Conservation (phyloP, 139 green algal genomes). For the Astrephomene gubernaculifera region DNA sequence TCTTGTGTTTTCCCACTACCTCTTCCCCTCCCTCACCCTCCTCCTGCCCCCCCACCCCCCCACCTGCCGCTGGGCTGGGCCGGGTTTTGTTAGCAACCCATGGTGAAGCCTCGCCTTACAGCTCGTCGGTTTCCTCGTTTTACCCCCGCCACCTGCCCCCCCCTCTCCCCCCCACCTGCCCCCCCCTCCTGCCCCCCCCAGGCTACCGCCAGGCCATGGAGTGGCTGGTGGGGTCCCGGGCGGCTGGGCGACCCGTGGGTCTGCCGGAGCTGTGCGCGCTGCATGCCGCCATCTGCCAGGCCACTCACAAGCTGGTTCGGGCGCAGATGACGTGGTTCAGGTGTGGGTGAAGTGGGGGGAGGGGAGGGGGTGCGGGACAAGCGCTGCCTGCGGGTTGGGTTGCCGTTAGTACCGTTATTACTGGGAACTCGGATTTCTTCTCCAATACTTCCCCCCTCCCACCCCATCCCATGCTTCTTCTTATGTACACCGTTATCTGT, state of each 20-base stretch:
- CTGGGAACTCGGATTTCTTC: too few species aligned
- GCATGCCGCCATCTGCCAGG: conserved; percentile 64
- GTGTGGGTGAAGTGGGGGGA: conserved; percentile 23
- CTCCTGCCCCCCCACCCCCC: too few species aligned
- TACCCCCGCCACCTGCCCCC: too few species aligned
- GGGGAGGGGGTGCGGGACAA: background rate
- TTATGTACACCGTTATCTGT: background rate
- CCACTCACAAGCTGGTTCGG: conserved; percentile 79
- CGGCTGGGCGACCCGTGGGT: background rate
- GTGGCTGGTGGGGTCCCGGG: conserved; percentile 45
- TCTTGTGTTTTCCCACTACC: too few species aligned
- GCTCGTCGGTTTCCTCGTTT: too few species aligned
- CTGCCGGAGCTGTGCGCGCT: conserved; percentile 3
- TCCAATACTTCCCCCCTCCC: too few species aligned
- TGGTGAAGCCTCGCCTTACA: too few species aligned
- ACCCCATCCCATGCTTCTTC: background rate
- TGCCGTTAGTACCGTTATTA: background rate
- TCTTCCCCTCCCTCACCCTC: too few species aligned
- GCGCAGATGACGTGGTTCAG: conserved; percentile 88
- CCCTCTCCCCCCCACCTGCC: too few species aligned
- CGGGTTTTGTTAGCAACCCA: too few species aligned
- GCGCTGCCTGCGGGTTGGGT: too few species aligned
- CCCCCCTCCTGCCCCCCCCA: background rate
- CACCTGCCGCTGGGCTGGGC: too few species aligned
- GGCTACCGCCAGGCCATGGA: conserved; percentile 66